Evolutionary conservation across 805 yeast species (phyloP).

Genomic region (Kazachstania bromeliacearum): DNA sequence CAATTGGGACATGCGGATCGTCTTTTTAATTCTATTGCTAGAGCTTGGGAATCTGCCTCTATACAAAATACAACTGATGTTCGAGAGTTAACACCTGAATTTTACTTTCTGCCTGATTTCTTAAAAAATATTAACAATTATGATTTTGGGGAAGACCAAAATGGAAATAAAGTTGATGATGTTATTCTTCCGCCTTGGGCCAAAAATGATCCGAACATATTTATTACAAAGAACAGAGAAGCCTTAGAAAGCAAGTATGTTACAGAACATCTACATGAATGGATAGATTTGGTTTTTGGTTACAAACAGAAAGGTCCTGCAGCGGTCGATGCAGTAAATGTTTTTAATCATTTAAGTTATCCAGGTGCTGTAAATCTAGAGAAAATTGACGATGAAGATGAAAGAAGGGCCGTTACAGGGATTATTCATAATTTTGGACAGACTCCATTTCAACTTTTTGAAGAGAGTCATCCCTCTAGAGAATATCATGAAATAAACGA

Average conservation of each 20-base stretch:
- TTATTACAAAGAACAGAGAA: conserved; percentile 65
- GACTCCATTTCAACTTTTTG: conserved; percentile 69
- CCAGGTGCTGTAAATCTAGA: conserved; percentile 78
- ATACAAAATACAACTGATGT: conserved; percentile 79
- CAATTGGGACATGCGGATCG: conserved; percentile 85
- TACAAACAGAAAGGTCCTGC: conserved; percentile 63
- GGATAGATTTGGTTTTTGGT: conserved; percentile 86
- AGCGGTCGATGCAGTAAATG: conserved; percentile 60
- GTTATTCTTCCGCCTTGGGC: conserved; percentile 83
- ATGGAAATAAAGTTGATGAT: conserved; percentile 44
- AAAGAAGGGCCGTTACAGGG: conserved; percentile 68
- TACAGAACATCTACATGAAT: conserved; percentile 60
- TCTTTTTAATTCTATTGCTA: conserved; percentile 60
- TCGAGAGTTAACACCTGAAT: conserved; percentile 79
- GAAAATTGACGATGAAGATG: conserved; percentile 60
- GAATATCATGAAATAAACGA: not conserved
- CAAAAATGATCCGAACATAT: conserved; percentile 60
- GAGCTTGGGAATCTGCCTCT: conserved; percentile 77
- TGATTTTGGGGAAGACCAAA: conserved; percentile 64
- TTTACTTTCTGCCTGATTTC: conserved; percentile 74
- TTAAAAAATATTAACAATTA: conserved; percentile 54
- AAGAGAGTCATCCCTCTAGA: conserved; percentile 52
- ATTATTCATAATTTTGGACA: conserved; percentile 90
- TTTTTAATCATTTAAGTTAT: conserved; percentile 76
- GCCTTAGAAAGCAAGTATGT: conserved; percentile 81